Evolutionary conservation across 306 rosid species (phyloP), one percentile per base, ranked within the genome.

Genomic region (Rosa multiflora): DNA sequence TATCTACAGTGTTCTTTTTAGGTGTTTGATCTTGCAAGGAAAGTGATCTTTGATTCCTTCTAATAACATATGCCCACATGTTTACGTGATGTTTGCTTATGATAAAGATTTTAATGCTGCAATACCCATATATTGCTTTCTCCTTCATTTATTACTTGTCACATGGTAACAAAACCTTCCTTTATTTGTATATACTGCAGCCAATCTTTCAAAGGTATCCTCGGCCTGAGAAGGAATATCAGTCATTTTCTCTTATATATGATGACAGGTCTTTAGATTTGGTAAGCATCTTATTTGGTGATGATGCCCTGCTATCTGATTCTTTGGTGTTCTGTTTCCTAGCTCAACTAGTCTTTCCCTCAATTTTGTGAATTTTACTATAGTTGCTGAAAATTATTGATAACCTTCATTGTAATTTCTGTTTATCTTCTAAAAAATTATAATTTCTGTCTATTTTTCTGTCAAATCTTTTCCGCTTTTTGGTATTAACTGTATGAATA

Each of bases 121-220:
- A 43, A 59, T 75, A 62, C 52, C 47, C 5, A n/a, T 59, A 21
- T 75, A 12, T n/a, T 10, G 8, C 51, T 10, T 12, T 74, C 67
- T 75, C 18, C 49, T 75, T 43, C 35, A 42, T 58, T 39, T 59
- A 7, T 43, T n/a, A 35, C 11, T 61, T 43, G 49, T 43, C 56
- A 59, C 10, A 70, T 70, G 51, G 42, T 76, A 76, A 76, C 62
- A 17, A 12, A 46, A 18, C 37, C 12, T 76, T 46, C 44, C 7
- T 35, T 76, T 4, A 23, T 63, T 11, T 62, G 61, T 43, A 32
- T 46, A 8, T 59, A 43, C 51, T 82, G 74, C 91, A 91, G 96
- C 91, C 91, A 76, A 91, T 87, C 81, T 91, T 91, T 85, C 93
- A 89, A 83, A 91, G 96, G 87, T 86, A 89, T 88, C 96, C 96